Percentiles rank a stretch among this genome's conserved stretches.
These are phyloP conservation scores for Fusarium chaquense DNA, from an alignment of 2,329 filamentous ascomycete genomes.

Conservation along the genomic window DNA sequence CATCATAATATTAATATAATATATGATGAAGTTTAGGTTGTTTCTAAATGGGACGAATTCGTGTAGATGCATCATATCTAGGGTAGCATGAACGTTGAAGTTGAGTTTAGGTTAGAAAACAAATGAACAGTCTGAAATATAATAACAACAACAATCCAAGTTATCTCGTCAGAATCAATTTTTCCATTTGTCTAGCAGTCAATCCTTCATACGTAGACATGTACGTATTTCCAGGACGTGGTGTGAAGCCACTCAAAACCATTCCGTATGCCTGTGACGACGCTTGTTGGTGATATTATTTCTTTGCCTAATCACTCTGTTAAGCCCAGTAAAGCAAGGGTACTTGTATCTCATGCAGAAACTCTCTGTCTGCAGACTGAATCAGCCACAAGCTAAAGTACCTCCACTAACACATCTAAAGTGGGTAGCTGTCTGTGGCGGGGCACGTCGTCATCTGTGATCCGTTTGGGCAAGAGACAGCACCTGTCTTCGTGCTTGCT, in stretches of 20 bases:
- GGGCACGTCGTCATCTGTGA: slow-evolving; percentile 46
- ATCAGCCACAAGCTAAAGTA: slow-evolving; percentile 19
- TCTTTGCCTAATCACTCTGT: not conserved
- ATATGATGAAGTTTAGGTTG: not conserved
- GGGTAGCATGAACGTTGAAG: not conserved
- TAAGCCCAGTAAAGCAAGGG: slow-evolving; percentile 6
- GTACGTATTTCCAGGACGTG: slow-evolving; percentile 34
- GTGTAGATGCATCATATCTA: not conserved
- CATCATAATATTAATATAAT: no score
- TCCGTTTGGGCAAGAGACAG: slow-evolving; percentile 39
- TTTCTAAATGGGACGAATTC: no score
- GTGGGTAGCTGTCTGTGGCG: slow-evolving; percentile 35
- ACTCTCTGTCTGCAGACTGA: not conserved
- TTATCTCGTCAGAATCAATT: no score
- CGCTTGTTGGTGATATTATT: slow-evolving; percentile 16
- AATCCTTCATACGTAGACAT: slow-evolving; percentile 10
- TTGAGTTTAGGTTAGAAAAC: not conserved
- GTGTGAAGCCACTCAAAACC: slow-evolving; percentile 18
- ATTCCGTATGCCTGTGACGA: slow-evolving; percentile 32
- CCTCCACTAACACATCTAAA: slow-evolving; percentile 17
- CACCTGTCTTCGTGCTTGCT: slow-evolving; percentile 15
- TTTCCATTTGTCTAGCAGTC: not conserved
- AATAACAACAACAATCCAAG: not conserved
- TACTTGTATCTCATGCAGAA: slow-evolving; percentile 19
- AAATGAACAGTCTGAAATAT: not conserved